Evolutionary conservation across 495 filamentous ascomycete species (phyloP), one percentile per base, ranked within the genome.

Genomic region (Ramalina intermedia): DNA sequence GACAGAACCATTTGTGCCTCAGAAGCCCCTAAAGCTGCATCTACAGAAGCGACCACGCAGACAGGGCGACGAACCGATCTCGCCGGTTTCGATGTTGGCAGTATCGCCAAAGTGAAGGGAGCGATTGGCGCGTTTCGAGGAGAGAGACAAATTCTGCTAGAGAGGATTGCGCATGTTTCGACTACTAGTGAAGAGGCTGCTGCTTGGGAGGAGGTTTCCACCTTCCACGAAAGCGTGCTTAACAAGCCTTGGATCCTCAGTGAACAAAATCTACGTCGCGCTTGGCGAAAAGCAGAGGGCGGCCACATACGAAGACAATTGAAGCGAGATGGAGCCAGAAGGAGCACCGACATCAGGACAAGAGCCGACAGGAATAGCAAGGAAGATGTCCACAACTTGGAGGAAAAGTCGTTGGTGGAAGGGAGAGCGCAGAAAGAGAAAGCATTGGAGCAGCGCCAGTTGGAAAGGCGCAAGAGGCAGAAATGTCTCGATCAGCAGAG

Each of bases 91-190:
- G 73, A 78, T 35, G 69, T 90, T 0, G 84, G 86, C 5, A 70
- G 71, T 6, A 68, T 85, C 2, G 67, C 93, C 12, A 87, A 90
- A 53, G 68, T 85, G 23, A 95, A 93, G 58, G 87, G 89, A 12
- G 79, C 70, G 2, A 59, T 94, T 0, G 70, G 64, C 8, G 60
- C 61, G 11, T 95, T 82, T 56, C 71, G 88, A 37, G 66, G 66
- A 0, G 61, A 62, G 23, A 76, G 66, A 54, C 84, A 94, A 57
- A 63, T 96, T 7, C 64, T 80, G 24, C 62, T 87, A 6, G 81
- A 89, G 55, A 81, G 82, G 26, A 66, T 88, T 17, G 66, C 62
- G 53, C 41, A 11, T 29, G 46, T 90, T 0, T 52, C 53, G 0
- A 74, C 79, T 35, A 87, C 82, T n/a, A 79, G 80, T 51, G 74